Evolutionary conservation across 371 early-diverging fungal genomes (phyloP).

Genomic region (Lichtheimia corymbifera): DNA sequence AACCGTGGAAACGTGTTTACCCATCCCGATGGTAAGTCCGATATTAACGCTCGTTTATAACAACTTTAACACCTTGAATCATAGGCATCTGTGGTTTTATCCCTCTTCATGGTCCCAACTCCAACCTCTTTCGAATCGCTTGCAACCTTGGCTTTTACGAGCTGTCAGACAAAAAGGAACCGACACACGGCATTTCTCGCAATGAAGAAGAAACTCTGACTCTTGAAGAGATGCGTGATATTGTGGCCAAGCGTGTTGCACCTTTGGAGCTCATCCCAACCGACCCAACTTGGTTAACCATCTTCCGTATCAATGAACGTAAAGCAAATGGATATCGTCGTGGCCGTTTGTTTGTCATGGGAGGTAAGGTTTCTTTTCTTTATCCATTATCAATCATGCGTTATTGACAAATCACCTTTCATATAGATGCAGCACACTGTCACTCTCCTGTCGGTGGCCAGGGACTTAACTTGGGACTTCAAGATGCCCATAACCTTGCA

Average conservation of each 20-base stretch:
- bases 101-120: not conserved
- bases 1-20: not conserved
- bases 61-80: not conserved
- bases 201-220: not conserved
- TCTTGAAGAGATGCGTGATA: slow-evolving; percentile 6
- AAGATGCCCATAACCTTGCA: slow-evolving; percentile 43
- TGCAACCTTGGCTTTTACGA: slow-evolving; percentile 8
- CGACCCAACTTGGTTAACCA: slow-evolving; percentile 18
- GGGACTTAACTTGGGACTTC: slow-evolving; percentile 41
- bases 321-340: slow-evolving; percentile 36
- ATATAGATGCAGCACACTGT: slow-evolving; percentile 42
- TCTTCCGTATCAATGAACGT: slow-evolving; percentile 38
- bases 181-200: slow-evolving; percentile 9
- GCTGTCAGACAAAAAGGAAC: not conserved
- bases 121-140: slow-evolving; percentile 3
- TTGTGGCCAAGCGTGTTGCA: not conserved
- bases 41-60: not conserved
- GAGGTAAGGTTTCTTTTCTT: slow-evolving; percentile 21
- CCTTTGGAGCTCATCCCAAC: not conserved
- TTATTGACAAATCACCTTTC: not conserved
- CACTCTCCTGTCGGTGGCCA: slow-evolving; percentile 40
- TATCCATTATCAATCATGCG: not conserved
- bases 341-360: slow-evolving; percentile 31
- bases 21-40: not conserved
- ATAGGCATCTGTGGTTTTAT: not conserved